Evolutionary conservation across 345 rosid genomes (phyloP).

Genomic region (Syzygium aqueum): DNA sequence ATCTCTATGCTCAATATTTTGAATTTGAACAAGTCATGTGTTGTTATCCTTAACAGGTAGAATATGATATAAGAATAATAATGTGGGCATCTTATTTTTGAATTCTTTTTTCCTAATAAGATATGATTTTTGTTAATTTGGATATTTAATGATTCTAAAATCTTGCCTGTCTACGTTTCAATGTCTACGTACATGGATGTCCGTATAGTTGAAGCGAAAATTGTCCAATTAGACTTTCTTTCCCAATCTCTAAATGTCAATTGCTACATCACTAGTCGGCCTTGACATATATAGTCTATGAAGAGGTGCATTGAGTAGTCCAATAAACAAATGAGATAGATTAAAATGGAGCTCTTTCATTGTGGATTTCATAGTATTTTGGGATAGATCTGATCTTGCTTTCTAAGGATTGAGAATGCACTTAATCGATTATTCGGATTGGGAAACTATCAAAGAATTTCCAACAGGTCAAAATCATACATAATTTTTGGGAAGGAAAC

Average conservation of each 20-base stretch:
- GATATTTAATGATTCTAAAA: not conserved
- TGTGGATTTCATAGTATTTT: not conserved
- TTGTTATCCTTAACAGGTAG: not conserved
- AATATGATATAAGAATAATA: not conserved
- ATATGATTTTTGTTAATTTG: not conserved
- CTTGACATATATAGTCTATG: not conserved
- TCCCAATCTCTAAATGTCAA: not conserved
- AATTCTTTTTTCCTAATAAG: not conserved
- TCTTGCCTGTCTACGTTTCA: not conserved
- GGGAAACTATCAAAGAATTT: not conserved
- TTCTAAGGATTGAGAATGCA: not conserved
- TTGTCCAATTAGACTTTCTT: not conserved
- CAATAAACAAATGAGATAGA: not conserved
- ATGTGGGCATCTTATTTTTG: not conserved
- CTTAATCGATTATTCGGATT: not conserved
- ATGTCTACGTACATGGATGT: not conserved
- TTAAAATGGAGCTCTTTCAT: not conserved
- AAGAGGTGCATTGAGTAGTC: not conserved
- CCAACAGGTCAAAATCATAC: not conserved
- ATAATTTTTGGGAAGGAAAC: not conserved
- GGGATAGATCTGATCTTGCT: not conserved
- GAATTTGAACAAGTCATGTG: too few relatives aligned
- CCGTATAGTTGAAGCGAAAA: not conserved
- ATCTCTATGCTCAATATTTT: not conserved
- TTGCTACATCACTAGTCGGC: not conserved